A percentile compares a stretch with the other conserved stretches of the same genome.
Evolutionary conservation across 2,329 filamentous ascomycete species (phyloP).

Genomic region (Nemania sp.): DNA sequence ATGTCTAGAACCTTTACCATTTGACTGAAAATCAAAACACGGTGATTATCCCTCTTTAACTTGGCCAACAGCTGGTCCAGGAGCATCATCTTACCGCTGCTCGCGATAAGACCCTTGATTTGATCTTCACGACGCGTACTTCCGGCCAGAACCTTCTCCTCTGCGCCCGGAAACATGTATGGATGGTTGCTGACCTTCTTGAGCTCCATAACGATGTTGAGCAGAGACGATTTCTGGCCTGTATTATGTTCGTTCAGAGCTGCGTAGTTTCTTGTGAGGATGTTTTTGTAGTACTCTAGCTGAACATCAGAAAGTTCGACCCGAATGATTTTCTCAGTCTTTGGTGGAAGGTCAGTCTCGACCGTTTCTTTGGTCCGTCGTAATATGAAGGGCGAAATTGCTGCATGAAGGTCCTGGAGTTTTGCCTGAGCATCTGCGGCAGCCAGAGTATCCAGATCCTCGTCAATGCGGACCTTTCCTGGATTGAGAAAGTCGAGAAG

Average conservation of each 20-base stretch:
- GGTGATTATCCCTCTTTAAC: constrained; percentile 89
- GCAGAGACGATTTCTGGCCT: constrained; percentile 89
- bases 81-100: constrained; percentile 99
- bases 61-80: constrained; percentile 94
- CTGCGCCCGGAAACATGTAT: constrained; percentile 94
- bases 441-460: constrained; percentile 80
- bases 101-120: constrained; percentile 90
- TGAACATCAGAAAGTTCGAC: constrained; percentile 97
- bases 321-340: constrained; percentile 98
- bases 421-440: constrained; percentile 84
- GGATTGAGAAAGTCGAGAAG: constrained; percentile 97
- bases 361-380: constrained; percentile 97
- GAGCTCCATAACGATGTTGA: constrained; percentile 99
- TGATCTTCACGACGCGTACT: constrained; percentile 85
- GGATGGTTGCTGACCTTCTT: constrained; percentile 99
- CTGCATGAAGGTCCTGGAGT: constrained; percentile 79
- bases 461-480: constrained; percentile 88
- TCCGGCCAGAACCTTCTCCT: constrained; percentile 83
- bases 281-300: constrained; percentile 98
- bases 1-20: constrained; percentile 99
- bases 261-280: constrained; percentile 93
- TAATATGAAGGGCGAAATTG: constrained; percentile 92
- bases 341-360: constrained; percentile 92
- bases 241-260: constrained; percentile 88
- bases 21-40: constrained; percentile 97